Evolutionary conservation across 2,329 filamentous ascomycete genomes (phyloP), one percentile per base, ranked within the genome.

Genomic region (Exophiala phaeomuriformis): DNA sequence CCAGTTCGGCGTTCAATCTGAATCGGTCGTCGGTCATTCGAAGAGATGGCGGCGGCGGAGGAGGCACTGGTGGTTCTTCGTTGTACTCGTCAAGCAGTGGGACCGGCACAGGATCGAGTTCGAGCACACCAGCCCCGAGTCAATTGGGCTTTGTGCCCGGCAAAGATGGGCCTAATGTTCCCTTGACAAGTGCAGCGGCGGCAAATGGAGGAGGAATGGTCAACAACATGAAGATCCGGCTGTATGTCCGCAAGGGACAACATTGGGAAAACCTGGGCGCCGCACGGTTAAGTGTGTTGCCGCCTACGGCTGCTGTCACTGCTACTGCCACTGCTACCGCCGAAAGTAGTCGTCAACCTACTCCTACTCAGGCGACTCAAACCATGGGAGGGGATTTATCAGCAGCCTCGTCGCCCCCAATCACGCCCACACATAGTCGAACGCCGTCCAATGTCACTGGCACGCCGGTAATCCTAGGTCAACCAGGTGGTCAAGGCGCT

Each of bases 191-290:
- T 63, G 72, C 71, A 57, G 72, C 68, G 7, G 73, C 73, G 4
- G 76, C 71, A 47, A 72, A 77, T 43, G 72, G 74, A 50, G 77
- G 84, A 27, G 86, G 84, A 50, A 63, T 62, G 59, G 83, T 88
- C 53, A 84, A 84, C 51, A 90, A 93, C 64, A 82, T 91, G 48
- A 90, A 90, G 63, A 88, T 96, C 62, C 80, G 90, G 35, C 79
- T 97, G 8, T 95, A 97, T 68, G 77, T 88, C 46, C 83, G 91
- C 47, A 75, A 75, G 6, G 76, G 81, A 8, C 82, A 82, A 47
- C 91, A 91, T 67, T 98, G 93, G 93, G 84, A 89, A 57, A 90
- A 97, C 67, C 83, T 90, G 73, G 91, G 93, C 60, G 84, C 88
- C 62, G 94, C 90, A 56, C 78, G 83, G 36, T 74, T 98, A 55